Evolutionary conservation across 139 green algal species (phyloP).

Genomic region (Eudorina sp.): DNA sequence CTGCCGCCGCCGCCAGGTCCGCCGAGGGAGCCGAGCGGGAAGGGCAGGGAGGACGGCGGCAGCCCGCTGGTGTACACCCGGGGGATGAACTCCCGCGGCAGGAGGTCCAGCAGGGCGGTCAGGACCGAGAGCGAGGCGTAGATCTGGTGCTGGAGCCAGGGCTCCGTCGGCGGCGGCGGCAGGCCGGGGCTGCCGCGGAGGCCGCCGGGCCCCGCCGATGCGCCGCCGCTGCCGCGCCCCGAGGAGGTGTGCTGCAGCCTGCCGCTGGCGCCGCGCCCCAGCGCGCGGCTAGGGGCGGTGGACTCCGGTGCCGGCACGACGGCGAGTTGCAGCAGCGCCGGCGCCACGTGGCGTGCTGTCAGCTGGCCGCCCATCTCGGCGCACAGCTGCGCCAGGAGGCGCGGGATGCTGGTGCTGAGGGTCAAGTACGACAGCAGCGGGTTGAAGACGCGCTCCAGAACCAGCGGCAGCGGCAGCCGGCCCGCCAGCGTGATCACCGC

Average conservation of each 20-base stretch:
- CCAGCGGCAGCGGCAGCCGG: slow-evolving; percentile 36
- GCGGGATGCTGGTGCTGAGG: not conserved
- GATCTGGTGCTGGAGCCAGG: slow-evolving; percentile 19
- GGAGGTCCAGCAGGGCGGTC: slow-evolving; percentile 1
- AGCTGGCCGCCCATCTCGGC: slow-evolving; percentile 8
- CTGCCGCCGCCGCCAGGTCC: not conserved
- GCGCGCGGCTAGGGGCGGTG: not conserved
- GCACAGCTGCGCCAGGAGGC: slow-evolving; percentile 34
- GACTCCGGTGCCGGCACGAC: not conserved
- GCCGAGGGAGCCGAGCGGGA: not conserved
- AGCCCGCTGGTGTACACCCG: slow-evolving; percentile 13
- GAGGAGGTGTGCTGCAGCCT: not conserved
- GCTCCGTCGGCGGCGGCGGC: not conserved
- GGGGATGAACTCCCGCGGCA: slow-evolving; percentile 22
- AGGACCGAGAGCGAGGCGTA: slow-evolving; percentile 16
- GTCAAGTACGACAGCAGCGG: slow-evolving; percentile 1
- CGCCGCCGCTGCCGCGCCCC: not conserved
- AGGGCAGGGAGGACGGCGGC: not conserved
- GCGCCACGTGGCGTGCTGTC: slow-evolving; percentile 21
- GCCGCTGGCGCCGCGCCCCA: not conserved
- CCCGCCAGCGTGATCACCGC: not conserved
- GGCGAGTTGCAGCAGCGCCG: slow-evolving; percentile 36
- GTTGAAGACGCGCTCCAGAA: slow-evolving; percentile 4
- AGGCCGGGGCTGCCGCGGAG: too few species aligned
- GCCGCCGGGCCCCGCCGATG: not conserved